Evolutionary conservation across 345 rosid species (phyloP).

Genomic region (Eucalyptus sp.): DNA sequence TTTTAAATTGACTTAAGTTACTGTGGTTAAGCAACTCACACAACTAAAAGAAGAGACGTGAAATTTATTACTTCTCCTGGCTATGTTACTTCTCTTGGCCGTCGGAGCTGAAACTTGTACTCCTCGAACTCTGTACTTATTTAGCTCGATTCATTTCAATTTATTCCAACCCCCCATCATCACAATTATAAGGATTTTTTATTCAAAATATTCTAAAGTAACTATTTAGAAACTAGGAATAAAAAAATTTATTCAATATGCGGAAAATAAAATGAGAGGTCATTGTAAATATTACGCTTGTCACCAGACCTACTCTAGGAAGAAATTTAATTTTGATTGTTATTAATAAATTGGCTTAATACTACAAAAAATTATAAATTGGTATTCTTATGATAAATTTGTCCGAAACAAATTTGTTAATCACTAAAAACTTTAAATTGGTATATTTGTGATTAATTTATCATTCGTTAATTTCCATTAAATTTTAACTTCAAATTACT

Average conservation of each 20-base stretch:
- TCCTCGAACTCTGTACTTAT: not conserved
- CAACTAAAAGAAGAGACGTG: not conserved
- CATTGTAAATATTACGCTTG: not conserved
- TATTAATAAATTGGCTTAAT: not conserved
- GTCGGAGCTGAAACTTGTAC: not conserved
- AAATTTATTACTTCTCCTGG: not conserved
- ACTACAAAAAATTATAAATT: too few species aligned
- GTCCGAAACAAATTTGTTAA: too few species aligned
- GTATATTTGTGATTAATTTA: too few species aligned
- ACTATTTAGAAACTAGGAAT: not conserved
- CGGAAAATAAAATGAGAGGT: not conserved
- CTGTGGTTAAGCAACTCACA: not conserved
- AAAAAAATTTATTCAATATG: not conserved
- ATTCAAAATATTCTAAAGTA: not conserved
- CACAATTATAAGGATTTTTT: not conserved
- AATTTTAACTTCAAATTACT: too few species aligned
- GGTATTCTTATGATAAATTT: too few species aligned
- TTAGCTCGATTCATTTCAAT: not conserved
- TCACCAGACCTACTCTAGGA: not conserved
- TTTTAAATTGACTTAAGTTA: too few species aligned
- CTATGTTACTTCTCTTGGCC: not conserved
- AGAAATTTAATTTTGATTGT: not conserved
- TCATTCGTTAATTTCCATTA: fast-evolving
- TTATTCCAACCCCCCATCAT: not conserved
- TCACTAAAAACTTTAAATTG: fast-evolving